phyloP scores from a whole-genome alignment of 768 basidiomycete species.

The Suillus plorans region DNA sequence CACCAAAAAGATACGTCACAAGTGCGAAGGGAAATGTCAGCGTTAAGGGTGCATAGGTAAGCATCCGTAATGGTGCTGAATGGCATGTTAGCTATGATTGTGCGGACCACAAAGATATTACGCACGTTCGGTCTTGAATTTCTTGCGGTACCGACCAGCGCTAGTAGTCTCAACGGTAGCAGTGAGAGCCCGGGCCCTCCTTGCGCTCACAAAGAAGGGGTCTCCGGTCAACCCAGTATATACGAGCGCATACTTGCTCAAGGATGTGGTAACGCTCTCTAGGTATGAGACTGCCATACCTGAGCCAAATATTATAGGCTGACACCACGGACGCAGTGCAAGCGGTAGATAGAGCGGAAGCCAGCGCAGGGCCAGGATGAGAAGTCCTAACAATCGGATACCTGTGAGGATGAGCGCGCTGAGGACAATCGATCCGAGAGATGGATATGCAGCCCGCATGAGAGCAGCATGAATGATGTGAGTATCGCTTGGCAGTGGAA shows the following conservation, averaged over 20 bases:
- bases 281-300: slow-evolving; percentile 43
- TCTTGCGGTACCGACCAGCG: slow-evolving; percentile 41
- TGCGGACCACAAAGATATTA: slow-evolving; percentile 5
- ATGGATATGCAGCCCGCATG: slow-evolving; percentile 76
- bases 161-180: slow-evolving; percentile 50
- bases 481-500: slow-evolving; percentile 53
- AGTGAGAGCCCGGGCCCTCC: slow-evolving; percentile 57
- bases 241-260: slow-evolving; percentile 66
- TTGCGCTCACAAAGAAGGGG: slow-evolving; percentile 58
- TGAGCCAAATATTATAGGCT: slow-evolving; percentile 36
- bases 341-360: slow-evolving; percentile 53
- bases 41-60: slow-evolving; percentile 71
- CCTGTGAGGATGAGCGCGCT: slow-evolving; percentile 75
- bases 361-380: slow-evolving; percentile 50
- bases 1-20: slow-evolving; percentile 85
- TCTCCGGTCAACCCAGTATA: slow-evolving; percentile 79
- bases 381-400: slow-evolving; percentile 56
- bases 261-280: slow-evolving; percentile 46
- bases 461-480: slow-evolving; percentile 78
- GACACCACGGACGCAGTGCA: slow-evolving; percentile 41
- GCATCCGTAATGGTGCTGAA: slow-evolving; percentile 63
- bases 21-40: slow-evolving; percentile 82
- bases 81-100: background rate
- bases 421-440: slow-evolving; percentile 76
- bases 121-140: slow-evolving; percentile 62